Evolutionary conservation across 1,139 yeast species (phyloP), one percentile per base, ranked within the genome.

Genomic region (Suhomyces ambrosiae): DNA sequence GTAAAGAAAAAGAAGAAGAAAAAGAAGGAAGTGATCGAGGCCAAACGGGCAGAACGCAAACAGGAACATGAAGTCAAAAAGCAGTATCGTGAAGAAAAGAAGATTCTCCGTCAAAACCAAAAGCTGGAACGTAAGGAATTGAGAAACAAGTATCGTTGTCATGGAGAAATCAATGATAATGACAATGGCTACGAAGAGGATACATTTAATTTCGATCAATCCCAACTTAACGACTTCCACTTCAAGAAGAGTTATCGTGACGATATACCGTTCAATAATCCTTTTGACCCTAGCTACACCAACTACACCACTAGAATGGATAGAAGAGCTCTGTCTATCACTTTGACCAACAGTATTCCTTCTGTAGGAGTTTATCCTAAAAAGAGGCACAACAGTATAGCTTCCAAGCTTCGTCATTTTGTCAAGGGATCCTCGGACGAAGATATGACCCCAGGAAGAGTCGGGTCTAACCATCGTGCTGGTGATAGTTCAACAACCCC

Each of bases 1-100:
- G 52, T 63, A n/a, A 56, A 54, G 53, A 54, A 47, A 46, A 41
- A 42, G 41, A 47, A 40, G 41, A 44, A 35, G 30, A 39, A 38
- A 32, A 39, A 33, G 32, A 42, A 30, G 36, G 34, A 24, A 42
- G 21, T 12, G 4, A 12, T 9, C 5, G 13, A 34, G 35, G 8
- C 22, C 23, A 24, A 13, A 19, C n/a, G 16, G 24, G 30, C 22
- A 10, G 29, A 18, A 16, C 24, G 22, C 10, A 23, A 28, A 12
- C 27, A 33, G 32, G 13, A 38, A 32, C 32, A 42, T 24, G 40
- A 40, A 26, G 46, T 8, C 32, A 38, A 38, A 30, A 26, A 38
- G 23, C 35, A 28, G 12, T 35, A 32, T 17, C 18, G 12, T 9
- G 38, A 35, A n/a, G 50, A 46, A 12, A 38, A 32, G 28, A 32